Conservation (phyloP, 257 asterid species). For the Cinchona pubescens region DNA sequence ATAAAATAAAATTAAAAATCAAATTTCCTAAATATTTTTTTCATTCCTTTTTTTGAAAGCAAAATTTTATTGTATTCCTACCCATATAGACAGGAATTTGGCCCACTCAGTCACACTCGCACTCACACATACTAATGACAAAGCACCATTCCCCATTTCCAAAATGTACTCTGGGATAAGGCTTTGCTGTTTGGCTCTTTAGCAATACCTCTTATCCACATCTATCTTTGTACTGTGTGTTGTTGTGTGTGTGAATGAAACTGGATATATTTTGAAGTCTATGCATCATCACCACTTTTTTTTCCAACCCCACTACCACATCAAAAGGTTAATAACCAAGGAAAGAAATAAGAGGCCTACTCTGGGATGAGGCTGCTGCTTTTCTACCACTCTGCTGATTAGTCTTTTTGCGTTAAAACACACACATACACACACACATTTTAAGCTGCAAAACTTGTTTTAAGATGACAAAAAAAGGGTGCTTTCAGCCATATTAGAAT, state of each 20-base stretch:
- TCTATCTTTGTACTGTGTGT: not conserved
- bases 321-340: not conserved
- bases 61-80: not conserved
- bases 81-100: not conserved
- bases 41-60: not conserved
- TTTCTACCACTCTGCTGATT: not conserved
- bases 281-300: not conserved
- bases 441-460: no score
- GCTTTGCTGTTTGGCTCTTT: not conserved
- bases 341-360: not conserved
- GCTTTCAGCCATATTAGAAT: no score
- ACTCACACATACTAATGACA: slow-evolving; percentile 21
- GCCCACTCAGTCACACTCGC: no score
- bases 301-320: not conserved
- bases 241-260: not conserved
- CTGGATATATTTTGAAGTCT: not conserved
- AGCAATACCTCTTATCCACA: not conserved
- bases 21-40: not conserved
- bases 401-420: not conserved
- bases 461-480: no score
- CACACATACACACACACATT: no score
- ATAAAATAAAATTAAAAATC: no score
- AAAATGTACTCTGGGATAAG: slow-evolving; percentile 6
- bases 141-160: slow-evolving; percentile 24
- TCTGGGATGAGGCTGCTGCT: not conserved